Conservation (phyloP, 2,329 filamentous ascomycete genomes). For the Phialocephala sp. region DNA sequence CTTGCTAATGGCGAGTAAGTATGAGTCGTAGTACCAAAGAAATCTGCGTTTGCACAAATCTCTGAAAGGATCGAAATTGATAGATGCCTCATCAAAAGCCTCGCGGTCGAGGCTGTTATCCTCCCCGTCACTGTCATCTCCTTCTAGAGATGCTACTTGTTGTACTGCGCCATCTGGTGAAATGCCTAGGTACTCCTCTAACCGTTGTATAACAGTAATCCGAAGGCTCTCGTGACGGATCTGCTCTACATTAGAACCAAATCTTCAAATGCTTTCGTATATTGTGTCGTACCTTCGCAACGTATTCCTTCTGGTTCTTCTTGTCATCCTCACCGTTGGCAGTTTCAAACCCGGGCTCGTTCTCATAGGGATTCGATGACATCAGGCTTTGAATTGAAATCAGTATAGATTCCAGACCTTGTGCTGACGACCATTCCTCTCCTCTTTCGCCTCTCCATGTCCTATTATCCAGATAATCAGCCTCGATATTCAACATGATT, state of each 20-base stretch:
- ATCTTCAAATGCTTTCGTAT: not conserved
- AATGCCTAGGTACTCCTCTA: slow-evolving; percentile 80
- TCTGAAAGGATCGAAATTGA: slow-evolving; percentile 83
- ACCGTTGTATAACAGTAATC: slow-evolving; percentile 81
- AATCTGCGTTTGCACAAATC: slow-evolving; percentile 92
- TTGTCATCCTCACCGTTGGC: slow-evolving; percentile 72
- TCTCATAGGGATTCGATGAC: slow-evolving; percentile 92
- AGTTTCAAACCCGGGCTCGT: slow-evolving; percentile 92
- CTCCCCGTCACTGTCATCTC: slow-evolving; percentile 50
- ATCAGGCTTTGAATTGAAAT: slow-evolving; percentile 97
- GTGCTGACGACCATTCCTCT: slow-evolving; percentile 96
- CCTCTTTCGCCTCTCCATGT: slow-evolving; percentile 92
- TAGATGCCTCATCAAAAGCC: slow-evolving; percentile 51
- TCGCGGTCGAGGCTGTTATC: slow-evolving; percentile 21
- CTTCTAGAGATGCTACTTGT: slow-evolving; percentile 42
- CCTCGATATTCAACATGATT: not conserved
- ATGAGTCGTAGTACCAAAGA: slow-evolving; percentile 94
- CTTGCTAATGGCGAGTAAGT: slow-evolving; percentile 72
- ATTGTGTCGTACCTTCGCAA: slow-evolving; percentile 67
- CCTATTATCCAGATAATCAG: slow-evolving; percentile 51
- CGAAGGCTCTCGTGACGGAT: slow-evolving; percentile 90
- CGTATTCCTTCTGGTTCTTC: slow-evolving; percentile 75
- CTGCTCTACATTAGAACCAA: slow-evolving; percentile 50
- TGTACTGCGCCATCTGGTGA: slow-evolving; percentile 52
- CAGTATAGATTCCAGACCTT: slow-evolving; percentile 91